Evolutionary conservation across 1,284 basidiomycete species (phyloP).

Genomic region (Cystobasidium pallidum): DNA sequence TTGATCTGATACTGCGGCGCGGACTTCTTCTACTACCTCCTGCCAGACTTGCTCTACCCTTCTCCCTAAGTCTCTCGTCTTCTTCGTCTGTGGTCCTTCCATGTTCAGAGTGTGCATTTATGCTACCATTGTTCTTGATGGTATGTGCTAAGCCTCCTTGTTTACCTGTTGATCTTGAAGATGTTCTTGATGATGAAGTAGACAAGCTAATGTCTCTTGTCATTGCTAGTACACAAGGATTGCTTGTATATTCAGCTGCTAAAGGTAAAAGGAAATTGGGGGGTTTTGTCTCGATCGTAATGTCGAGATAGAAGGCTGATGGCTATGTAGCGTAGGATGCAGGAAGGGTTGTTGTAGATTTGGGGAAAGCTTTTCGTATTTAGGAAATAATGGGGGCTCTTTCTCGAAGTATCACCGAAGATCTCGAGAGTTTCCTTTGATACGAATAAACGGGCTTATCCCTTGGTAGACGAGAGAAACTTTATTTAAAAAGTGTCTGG

Average conservation of each 20-base stretch:
- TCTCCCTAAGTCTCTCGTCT: conserved; percentile 9
- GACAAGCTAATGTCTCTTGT: conserved; percentile 23
- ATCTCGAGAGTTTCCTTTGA: conserved; percentile 11
- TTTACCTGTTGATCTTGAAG: not conserved
- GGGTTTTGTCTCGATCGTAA: conserved; percentile 1
- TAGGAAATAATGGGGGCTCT: not conserved
- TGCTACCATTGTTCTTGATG: conserved; percentile 5
- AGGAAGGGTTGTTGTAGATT: not conserved
- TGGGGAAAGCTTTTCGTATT: too few species aligned
- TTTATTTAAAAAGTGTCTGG: conserved; percentile 33
- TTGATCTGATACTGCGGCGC: not conserved
- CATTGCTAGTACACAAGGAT: conserved; percentile 3
- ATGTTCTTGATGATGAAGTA: conserved; percentile 4
- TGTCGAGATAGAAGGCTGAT: not conserved
- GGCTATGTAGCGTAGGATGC: conserved; percentile 1
- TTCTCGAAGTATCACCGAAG: conserved; percentile 33
- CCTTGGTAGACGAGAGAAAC: conserved; percentile 11
- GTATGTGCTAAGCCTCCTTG: not conserved
- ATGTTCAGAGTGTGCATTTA: not conserved
- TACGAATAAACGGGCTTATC: not conserved
- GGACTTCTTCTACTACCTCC: conserved; percentile 14
- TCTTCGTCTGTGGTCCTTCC: conserved; percentile 19
- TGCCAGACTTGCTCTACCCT: conserved; percentile 7
- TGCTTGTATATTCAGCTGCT: too few species aligned
- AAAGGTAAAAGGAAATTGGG: conserved; percentile 16